phyloP scores from a whole-genome alignment of 306 rosid species.

The Trifolium repens region DNA sequence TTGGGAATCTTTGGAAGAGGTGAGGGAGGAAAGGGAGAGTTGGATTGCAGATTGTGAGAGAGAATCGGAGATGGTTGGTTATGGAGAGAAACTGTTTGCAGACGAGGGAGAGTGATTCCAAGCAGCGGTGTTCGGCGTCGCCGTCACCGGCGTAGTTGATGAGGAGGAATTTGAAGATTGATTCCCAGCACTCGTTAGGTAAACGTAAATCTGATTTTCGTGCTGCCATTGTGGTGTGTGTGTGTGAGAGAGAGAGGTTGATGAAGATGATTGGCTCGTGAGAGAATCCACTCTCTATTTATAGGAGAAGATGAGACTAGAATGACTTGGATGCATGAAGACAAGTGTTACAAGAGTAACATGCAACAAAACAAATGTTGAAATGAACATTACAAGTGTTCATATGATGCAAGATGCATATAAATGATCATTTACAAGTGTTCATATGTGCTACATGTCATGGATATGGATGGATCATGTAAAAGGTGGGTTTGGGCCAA shows the following conservation, averaged over 20 bases:
- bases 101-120: constrained; percentile 55
- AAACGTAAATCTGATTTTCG: too few relatives aligned
- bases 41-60: constrained; percentile 43
- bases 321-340: too few relatives aligned
- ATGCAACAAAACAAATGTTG: too few relatives aligned
- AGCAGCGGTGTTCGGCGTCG: constrained; percentile 35
- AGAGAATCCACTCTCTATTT: not conserved
- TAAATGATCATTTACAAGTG: too few relatives aligned
- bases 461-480: too few relatives aligned
- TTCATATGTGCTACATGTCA: too few relatives aligned
- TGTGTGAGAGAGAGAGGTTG: too few relatives aligned
- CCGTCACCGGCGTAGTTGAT: not conserved
- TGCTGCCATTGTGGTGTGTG: too few relatives aligned
- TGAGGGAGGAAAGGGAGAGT: constrained; percentile 35
- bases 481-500: too few relatives aligned
- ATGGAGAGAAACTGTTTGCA: constrained; percentile 61
- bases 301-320: not conserved
- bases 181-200: constrained; percentile 75
- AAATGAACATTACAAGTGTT: too few relatives aligned
- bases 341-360: not conserved
- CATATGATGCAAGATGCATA: too few relatives aligned
- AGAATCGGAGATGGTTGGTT: constrained; percentile 49
- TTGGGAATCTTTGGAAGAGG: constrained; percentile 47
- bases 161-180: constrained; percentile 42
- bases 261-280: too few relatives aligned